These are phyloP conservation scores for Selaginella tamariscina DNA, from an alignment of 75 land plant genomes.

Conservation along the genomic window DNA sequence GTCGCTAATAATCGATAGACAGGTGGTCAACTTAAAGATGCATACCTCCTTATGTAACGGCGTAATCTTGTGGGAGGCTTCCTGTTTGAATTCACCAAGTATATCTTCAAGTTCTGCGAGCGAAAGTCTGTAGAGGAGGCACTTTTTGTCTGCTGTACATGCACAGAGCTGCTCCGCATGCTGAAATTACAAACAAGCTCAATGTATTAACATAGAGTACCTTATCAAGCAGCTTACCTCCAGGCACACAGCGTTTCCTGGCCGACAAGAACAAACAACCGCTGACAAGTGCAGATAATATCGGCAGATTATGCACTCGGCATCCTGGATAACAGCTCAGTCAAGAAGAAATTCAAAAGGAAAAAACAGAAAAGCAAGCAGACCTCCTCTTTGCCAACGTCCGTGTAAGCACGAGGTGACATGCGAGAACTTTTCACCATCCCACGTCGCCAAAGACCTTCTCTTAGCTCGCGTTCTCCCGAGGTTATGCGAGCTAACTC, in stretches of 20 bases:
- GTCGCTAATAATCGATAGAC: no score
- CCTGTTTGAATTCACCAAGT: no score
- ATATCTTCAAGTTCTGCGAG: conserved; percentile 70
- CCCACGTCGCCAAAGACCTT: conserved; percentile 65
- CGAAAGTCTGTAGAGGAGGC: conserved; percentile 69
- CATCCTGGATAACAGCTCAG: conserved; percentile 42
- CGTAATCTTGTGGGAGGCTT: no score
- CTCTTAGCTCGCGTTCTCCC: conserved; percentile 53
- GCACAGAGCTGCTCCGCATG: conserved; percentile 89
- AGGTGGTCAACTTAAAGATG: no score
- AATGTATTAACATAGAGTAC: no score
- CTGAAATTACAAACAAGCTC: conserved; percentile 36
- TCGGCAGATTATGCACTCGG: conserved; percentile 82
- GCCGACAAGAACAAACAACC: conserved; percentile 69
- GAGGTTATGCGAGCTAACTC: conserved; percentile 47
- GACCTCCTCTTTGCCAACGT: conserved; percentile 90
- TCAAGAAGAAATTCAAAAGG: not conserved
- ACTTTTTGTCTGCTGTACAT: conserved; percentile 48
- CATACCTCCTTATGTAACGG: no score
- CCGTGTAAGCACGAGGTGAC: conserved; percentile 47
- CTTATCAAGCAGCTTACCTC: conserved; percentile 70
- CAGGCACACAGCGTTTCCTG: conserved; percentile 67
- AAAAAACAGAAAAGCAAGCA: conserved; percentile 1
- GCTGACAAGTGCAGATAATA: conserved; percentile 82
- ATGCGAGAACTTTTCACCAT: conserved; percentile 50